phyloP scores from a whole-genome alignment of 1,284 basidiomycete species.

The Naganishia liquefaciens region DNA sequence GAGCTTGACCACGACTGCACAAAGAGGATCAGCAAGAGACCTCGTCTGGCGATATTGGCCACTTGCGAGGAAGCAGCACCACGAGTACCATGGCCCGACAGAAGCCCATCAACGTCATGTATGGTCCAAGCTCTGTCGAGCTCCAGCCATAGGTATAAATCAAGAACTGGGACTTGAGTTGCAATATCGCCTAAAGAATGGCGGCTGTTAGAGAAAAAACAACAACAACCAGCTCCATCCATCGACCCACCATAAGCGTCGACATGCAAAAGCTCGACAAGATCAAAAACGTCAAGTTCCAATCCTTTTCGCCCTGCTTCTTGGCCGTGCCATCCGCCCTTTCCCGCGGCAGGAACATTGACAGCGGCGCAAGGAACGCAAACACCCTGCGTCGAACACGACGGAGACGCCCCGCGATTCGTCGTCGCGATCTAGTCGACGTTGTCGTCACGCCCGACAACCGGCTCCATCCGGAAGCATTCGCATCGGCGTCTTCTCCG shows the following conservation, averaged over 20 bases:
- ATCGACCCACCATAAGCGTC: constrained; percentile 61
- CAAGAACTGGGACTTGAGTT: constrained; percentile 70
- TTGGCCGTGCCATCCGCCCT: constrained; percentile 50
- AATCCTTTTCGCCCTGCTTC: constrained; percentile 59
- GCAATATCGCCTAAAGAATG: constrained; percentile 61
- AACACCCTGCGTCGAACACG: constrained; percentile 52
- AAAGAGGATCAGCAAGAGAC: neutral
- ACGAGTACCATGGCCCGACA: constrained; percentile 65
- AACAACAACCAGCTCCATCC: neutral
- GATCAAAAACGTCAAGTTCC: constrained; percentile 67
- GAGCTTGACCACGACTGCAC: constrained; percentile 44
- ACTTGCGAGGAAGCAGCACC: constrained; percentile 62
- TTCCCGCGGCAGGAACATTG: constrained; percentile 63
- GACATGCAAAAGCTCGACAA: constrained; percentile 61
- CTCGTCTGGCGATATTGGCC: neutral
- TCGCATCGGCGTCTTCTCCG: constrained; percentile 4
- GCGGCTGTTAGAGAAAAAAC: neutral
- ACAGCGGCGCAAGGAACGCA: constrained; percentile 66
- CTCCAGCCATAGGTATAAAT: constrained; percentile 69
- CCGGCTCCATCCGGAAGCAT: constrained; percentile 35
- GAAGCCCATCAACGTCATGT: constrained; percentile 64
- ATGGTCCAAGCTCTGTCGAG: constrained; percentile 75
- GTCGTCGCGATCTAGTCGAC: constrained; percentile 35
- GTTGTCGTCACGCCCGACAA: constrained; percentile 31
- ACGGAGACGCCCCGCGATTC: constrained; percentile 41